Percentiles rank a stretch among this genome's conserved stretches.
These are phyloP conservation scores for Sinapis alba DNA, from an alignment of 441 rosid genomes.

Conservation along the genomic window DNA sequence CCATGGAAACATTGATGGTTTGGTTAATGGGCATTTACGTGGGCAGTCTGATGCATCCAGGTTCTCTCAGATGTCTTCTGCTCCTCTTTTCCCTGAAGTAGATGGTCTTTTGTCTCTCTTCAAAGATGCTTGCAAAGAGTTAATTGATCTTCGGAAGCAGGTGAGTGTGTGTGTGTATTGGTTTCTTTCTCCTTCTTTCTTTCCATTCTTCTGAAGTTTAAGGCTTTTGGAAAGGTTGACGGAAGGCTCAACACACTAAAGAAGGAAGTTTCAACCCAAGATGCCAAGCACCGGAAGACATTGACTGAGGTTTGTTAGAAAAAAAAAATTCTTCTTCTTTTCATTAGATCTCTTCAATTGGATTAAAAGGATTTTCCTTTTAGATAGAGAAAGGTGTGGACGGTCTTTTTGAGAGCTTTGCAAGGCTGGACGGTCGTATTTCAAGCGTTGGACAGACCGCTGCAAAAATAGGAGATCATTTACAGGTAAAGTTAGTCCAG, in stretches of 20 bases:
- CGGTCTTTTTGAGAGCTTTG: constrained; percentile 96
- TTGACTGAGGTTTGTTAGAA: constrained; percentile 75
- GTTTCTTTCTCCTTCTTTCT: not conserved
- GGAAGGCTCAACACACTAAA: constrained; percentile 84
- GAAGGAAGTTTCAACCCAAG: constrained; percentile 92
- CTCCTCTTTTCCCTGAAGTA: constrained; percentile 94
- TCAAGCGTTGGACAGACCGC: constrained; percentile 99
- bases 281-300: constrained; percentile 93
- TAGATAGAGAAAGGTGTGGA: constrained; percentile 97
- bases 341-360: not conserved
- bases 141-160: constrained; percentile 91
- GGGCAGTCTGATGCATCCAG: constrained; percentile 63
- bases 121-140: constrained; percentile 86
- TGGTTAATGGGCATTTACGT: constrained; percentile 71
- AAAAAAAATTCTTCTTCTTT: not conserved
- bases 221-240: constrained; percentile 65
- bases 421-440: constrained; percentile 98
- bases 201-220: not conserved
- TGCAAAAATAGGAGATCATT: constrained; percentile 99
- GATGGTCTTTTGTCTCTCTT: constrained; percentile 83
- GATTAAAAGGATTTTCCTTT: constrained; percentile 27
- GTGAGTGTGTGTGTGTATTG: constrained; percentile 41
- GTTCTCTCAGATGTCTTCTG: constrained; percentile 53
- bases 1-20: constrained; percentile 54
- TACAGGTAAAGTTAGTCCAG: constrained; percentile 63